A percentile compares a stretch with the other conserved stretches of the same genome.
These are phyloP conservation scores for Fusarium xylarioides DNA, from an alignment of 2,329 filamentous ascomycete genomes.

Conservation along the genomic window DNA sequence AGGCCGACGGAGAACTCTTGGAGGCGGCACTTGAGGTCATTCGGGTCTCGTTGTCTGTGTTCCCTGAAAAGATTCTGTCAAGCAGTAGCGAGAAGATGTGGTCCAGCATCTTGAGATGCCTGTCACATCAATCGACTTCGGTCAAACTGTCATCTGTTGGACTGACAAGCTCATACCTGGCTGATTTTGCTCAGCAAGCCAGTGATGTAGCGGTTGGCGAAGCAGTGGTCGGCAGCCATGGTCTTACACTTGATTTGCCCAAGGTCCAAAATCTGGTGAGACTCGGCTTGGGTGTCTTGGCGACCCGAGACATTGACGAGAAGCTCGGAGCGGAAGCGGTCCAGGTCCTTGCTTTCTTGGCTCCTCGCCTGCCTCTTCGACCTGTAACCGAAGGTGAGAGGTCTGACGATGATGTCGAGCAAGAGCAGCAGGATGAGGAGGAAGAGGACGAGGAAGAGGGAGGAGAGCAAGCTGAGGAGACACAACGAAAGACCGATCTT, in stretches of 20 bases:
- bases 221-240: slow-evolving; percentile 74
- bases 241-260: slow-evolving; percentile 71
- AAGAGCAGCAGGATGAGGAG: slow-evolving; percentile 55
- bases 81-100: slow-evolving; percentile 72
- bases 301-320: slow-evolving; percentile 72
- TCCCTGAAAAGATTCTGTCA: slow-evolving; percentile 71
- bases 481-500: slow-evolving; percentile 57
- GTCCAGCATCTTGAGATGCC: slow-evolving; percentile 71
- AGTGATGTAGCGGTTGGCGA: slow-evolving; percentile 58
- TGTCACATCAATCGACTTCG: slow-evolving; percentile 76
- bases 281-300: slow-evolving; percentile 63
- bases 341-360: slow-evolving; percentile 85
- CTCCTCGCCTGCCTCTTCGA: slow-evolving; percentile 59
- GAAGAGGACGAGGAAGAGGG: slow-evolving; percentile 57
- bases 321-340: slow-evolving; percentile 80
- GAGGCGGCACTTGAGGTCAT: slow-evolving; percentile 77
- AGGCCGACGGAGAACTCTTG: slow-evolving; percentile 74
- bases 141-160: slow-evolving; percentile 82
- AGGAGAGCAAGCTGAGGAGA: slow-evolving; percentile 55
- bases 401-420: slow-evolving; percentile 49
- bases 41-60: slow-evolving; percentile 71
- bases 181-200: slow-evolving; percentile 76
- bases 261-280: slow-evolving; percentile 70
- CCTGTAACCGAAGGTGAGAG: slow-evolving; percentile 51
- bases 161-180: slow-evolving; percentile 79